A percentile compares a stretch with the other conserved stretches of the same genome.
Evolutionary conservation across 2,329 filamentous ascomycete genomes (phyloP).

Genomic region (Penicillium aurantiogriseum): DNA sequence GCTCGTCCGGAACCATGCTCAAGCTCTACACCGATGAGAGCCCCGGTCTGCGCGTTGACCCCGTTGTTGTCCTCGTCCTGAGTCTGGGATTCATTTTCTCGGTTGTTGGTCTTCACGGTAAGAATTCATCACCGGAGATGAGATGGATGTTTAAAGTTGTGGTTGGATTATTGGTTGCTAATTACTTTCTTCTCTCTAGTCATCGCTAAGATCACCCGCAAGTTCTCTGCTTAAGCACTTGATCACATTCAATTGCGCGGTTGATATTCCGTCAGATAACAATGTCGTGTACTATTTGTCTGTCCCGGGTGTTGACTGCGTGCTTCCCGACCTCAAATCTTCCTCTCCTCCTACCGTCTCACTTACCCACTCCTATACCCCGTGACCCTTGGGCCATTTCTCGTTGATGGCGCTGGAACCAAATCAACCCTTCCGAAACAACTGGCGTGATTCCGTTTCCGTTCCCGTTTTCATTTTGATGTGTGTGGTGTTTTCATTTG

Average conservation of each 20-base stretch:
- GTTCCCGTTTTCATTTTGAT: slow-evolving; percentile 25
- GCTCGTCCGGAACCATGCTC: slow-evolving; percentile 97
- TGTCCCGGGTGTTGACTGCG: slow-evolving; percentile 4
- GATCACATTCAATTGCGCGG: background rate
- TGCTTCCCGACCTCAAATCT: slow-evolving; percentile 4
- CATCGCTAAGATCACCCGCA: slow-evolving; percentile 91
- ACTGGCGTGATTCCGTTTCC: slow-evolving; percentile 16
- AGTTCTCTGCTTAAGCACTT: slow-evolving; percentile 62
- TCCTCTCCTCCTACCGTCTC: slow-evolving; percentile 6
- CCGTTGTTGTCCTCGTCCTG: slow-evolving; percentile 92
- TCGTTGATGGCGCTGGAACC: slow-evolving; percentile 14
- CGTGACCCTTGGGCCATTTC: slow-evolving; percentile 22
- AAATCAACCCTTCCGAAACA: slow-evolving; percentile 12
- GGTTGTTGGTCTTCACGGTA: slow-evolving; percentile 96
- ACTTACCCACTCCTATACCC: slow-evolving; percentile 25
- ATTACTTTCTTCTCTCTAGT: slow-evolving; percentile 53
- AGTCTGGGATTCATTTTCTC: slow-evolving; percentile 98
- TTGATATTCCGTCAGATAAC: background rate
- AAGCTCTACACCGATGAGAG: slow-evolving; percentile 99
- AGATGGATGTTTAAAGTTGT: background rate
- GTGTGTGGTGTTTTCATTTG: slow-evolving; percentile 25
- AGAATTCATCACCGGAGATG: slow-evolving; percentile 32
- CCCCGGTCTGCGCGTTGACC: slow-evolving; percentile 94
- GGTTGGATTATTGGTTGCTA: slow-evolving; percentile 6
- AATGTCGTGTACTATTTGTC: background rate